Evolutionary conservation across 495 filamentous ascomycete genomes (phyloP), one percentile per base, ranked within the genome.

Genomic region (Pyrenopolyporus hunteri): DNA sequence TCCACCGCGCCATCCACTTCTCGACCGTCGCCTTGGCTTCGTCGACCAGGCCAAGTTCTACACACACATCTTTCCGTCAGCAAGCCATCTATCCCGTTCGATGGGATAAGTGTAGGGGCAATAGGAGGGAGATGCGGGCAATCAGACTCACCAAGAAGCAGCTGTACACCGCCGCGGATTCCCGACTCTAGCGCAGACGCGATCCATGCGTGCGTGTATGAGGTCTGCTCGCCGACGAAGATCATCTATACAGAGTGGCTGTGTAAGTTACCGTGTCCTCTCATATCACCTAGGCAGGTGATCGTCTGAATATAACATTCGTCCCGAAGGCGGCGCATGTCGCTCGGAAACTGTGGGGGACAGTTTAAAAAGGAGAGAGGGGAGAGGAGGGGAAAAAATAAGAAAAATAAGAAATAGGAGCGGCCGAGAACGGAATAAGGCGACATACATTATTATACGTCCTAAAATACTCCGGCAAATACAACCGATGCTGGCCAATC

Each of bases 141-240:
- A 26, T 9, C 16, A 17, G 0, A 48, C 44, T 53, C 16, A 68
- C 71, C 85, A 1, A 89, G 76, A 56, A 89, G 68, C 48, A 89
- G 57, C 66, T 90, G 87, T 11, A 85, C 82, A 5, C 82, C 83
- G 0, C 86, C 87, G 0, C 87, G 74, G 16, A 89, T 84, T 0
- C 84, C 87, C 14, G 82, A 85, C 67, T 89, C 87, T 22, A 90
- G 69, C 4, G 87, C 87, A 2, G 81, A 82, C 19, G 85, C 84
- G 40, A 90, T 88, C 87, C 87, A 90, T 3, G 86, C 86, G 66
- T 89, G 87, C n/a, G 87, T 89, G 70, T 87, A 89, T 40, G 81
- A 83, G 0, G 87, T 89, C 67, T 89, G 87, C 72, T 90, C 87
- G 11, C 87, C 87, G 3, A 89, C 76, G 46, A 89, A 89, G 31